phyloP scores from a whole-genome alignment of 2,329 filamentous ascomycete species.

The Sporothrix sp. region DNA sequence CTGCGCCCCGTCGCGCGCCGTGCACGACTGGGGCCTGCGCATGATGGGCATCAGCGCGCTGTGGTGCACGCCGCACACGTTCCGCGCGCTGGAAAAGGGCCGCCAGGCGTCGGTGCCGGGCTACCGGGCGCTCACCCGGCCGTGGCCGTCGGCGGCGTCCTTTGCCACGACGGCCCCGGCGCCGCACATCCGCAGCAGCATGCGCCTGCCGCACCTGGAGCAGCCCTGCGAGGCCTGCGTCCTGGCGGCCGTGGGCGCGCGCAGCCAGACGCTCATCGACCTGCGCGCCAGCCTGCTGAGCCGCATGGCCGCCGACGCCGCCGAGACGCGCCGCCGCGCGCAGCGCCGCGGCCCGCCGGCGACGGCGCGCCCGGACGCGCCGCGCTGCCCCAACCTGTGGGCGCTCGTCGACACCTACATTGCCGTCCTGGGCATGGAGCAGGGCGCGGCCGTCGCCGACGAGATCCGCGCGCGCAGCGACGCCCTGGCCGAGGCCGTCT shows the following conservation, averaged over 20 bases:
- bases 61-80: slow-evolving; percentile 13
- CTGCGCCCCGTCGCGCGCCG: not conserved
- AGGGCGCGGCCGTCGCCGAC: not conserved
- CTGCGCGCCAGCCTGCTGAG: slow-evolving; percentile 35
- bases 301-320: slow-evolving; percentile 22
- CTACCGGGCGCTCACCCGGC: not conserved
- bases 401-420: slow-evolving; percentile 38
- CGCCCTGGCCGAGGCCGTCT: slow-evolving; percentile 1
- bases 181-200: not conserved
- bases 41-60: slow-evolving; percentile 16
- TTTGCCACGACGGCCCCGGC: not conserved
- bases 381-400: slow-evolving; percentile 20
- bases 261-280: slow-evolving; percentile 32
- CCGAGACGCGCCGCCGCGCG: not conserved
- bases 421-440: slow-evolving; percentile 17
- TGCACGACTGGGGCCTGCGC: slow-evolving; percentile 18
- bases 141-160: not conserved
- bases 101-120: not conserved
- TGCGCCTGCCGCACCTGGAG: slow-evolving; percentile 13
- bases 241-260: slow-evolving; percentile 38
- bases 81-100: slow-evolving; percentile 11
- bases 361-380: not conserved
- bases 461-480: slow-evolving; percentile 9
- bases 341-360: not conserved
- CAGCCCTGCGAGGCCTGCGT: slow-evolving; percentile 44